phyloP scores from a whole-genome alignment of 1,284 basidiomycete species.

The Naganishia albida region DNA sequence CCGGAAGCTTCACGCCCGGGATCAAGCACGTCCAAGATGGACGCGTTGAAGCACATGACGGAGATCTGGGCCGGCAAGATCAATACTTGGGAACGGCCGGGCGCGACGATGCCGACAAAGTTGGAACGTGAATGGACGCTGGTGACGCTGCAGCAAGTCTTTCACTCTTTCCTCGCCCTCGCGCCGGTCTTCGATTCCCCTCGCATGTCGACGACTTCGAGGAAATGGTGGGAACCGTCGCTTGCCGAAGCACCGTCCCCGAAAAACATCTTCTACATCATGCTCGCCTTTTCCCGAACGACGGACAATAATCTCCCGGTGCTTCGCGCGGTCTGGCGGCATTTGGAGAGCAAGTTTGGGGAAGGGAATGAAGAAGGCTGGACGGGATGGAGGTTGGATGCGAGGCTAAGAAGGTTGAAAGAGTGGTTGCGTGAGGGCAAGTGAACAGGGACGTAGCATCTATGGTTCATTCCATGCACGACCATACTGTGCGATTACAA shows the following conservation, averaged over 20 bases:
- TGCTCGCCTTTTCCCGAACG: slow-evolving; percentile 45
- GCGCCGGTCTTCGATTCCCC: slow-evolving; percentile 10
- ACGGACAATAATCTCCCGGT: slow-evolving; percentile 41
- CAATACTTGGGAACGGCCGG: neutral
- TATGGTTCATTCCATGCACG: neutral
- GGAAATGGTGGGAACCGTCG: slow-evolving; percentile 8
- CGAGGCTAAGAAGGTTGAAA: slow-evolving; percentile 34
- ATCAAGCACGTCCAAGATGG: slow-evolving; percentile 10
- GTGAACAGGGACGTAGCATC: neutral
- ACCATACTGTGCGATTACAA: too few species aligned
- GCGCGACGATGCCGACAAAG: neutral
- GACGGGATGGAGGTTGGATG: slow-evolving; percentile 32
- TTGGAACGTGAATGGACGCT: slow-evolving; percentile 26
- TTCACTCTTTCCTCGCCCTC: slow-evolving; percentile 26
- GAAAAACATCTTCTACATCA: slow-evolving; percentile 41
- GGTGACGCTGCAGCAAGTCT: slow-evolving; percentile 27
- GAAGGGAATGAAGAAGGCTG: slow-evolving; percentile 35
- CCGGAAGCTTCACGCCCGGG: slow-evolving; percentile 13
- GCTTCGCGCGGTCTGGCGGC: slow-evolving; percentile 41
- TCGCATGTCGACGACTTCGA: neutral
- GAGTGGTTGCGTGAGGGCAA: slow-evolving; percentile 13
- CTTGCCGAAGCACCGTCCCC: slow-evolving; percentile 39
- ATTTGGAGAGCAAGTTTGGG: slow-evolving; percentile 49
- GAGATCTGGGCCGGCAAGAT: slow-evolving; percentile 40
- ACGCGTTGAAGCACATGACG: slow-evolving; percentile 29